Base-by-base conservation (phyloP, 768 basidiomycete species). In the Suillus subaureus region DNA sequence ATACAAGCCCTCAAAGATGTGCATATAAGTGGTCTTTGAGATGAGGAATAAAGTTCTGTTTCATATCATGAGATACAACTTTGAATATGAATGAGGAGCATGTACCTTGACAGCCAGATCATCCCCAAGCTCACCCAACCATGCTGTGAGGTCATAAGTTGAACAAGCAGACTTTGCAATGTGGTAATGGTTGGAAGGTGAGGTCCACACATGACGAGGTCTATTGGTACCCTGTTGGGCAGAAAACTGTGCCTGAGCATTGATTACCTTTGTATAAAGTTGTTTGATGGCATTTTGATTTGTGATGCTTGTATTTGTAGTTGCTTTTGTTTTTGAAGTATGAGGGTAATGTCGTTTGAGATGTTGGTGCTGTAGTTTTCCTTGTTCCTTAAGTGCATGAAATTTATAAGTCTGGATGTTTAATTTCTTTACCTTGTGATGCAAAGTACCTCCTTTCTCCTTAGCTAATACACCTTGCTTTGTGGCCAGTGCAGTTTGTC, bases 291-390 rank as follows among this genome's bases (percentile, higher is more conserved):
- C 57, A 28, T 72, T 64, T 15, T 68, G 70, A 13, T 64, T 49
- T 1, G 74, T 72, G 51, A 83, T 79, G 21, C 57, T 81, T 75
- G 1, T 60, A 6, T 0, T 54, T 42, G 18, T 68, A 62, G 33
- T 74, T 3, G 23, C 28, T 2, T 63, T 61, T 4, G 69, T 73
- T 64, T 81, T 81, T 64, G 79, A 79, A 0, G 80, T 80, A 1
- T 71, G 58, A 0, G 62, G 69, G 61, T 82, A 84, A 37, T 76
- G 65, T 1, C 69, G 69, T 67, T 84, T 84, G 28, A 79, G 68
- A 0, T 61, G 68, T 0, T 74, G 64, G 58, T 83, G 81, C 58
- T 79, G 70, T 0, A 75, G 70, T 67, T 82, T 81, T 21, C 79
- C 76, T 80, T 81, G 45, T 33, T 69, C 68, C 13, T 61, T 62